Base-by-base conservation (phyloP, 1,139 yeast species). In the Geotrichum carabidarum region DNA sequence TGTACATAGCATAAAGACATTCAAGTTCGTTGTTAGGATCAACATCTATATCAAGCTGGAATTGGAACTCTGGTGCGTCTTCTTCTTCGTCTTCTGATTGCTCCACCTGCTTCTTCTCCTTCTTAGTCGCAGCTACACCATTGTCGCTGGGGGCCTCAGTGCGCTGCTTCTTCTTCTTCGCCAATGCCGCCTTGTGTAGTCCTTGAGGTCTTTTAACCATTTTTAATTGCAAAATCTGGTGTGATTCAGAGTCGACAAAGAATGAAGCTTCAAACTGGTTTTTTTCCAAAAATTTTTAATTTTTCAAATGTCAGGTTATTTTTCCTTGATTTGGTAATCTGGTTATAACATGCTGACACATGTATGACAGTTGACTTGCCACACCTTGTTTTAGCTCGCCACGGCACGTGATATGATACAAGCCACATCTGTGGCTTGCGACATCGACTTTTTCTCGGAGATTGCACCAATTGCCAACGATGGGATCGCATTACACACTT, bases 1-100 rank as follows among this genome's bases (percentile, higher is more conserved):
- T 40, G 46, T 74, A 90, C 46, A 89, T 74, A 4, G 86, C 94
- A 59, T 71, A 72, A 55, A 90, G 70, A 68, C 90, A 96, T 1
- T 82, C 82, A 14, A 88, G 65, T 62, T 87, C 94, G 66, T 90
- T 93, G 60, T 86, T 84, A 3, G 86, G 83, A 65, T 85, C 88
- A 8, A 79, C 84, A 50, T 79, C 85, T 46, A 81, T 86, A 15
- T 79, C 82, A 44, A 90, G 70, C 64, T 86, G 93, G 43, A 90
- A 83, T 0, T 88, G 81, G 52, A 84, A 71, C 62, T 82, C 80
- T 49, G 64, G 60, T 18, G 8, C 44, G 30, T 59, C 57, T 45
- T 51, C 56, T 32, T 56, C 58, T 5, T 55, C 51, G 2, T 57
- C 57, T 14, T 34, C 58, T 9, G 51, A 58, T 12, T 41, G 52